Conservation (phyloP, 805 yeast species). For the Metschnikowia similis region DNA sequence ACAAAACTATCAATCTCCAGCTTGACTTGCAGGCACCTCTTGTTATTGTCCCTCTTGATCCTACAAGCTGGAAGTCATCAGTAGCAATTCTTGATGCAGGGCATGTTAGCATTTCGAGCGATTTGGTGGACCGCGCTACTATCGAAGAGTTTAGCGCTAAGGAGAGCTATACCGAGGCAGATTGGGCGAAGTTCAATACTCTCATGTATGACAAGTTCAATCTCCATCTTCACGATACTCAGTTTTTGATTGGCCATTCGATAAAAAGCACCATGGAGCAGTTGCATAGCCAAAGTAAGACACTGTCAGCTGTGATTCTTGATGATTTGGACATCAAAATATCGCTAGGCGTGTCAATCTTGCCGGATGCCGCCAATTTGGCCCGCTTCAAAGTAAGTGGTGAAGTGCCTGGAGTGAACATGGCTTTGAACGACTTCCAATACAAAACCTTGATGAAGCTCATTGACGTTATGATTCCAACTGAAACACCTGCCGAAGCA, state of each 20-base stretch:
- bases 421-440: slow-evolving; percentile 81
- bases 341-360: slow-evolving; percentile 73
- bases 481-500: slow-evolving; percentile 26
- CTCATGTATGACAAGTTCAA: slow-evolving; percentile 89
- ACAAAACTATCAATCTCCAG: slow-evolving; percentile 80
- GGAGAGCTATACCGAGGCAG: slow-evolving; percentile 53
- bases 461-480: slow-evolving; percentile 65
- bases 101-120: slow-evolving; percentile 79
- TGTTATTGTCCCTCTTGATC: slow-evolving; percentile 79
- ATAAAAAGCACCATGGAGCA: slow-evolving; percentile 75
- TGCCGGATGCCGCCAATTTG: slow-evolving; percentile 72
- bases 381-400: slow-evolving; percentile 74
- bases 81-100: slow-evolving; percentile 95
- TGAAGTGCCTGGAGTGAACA: slow-evolving; percentile 64
- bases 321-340: slow-evolving; percentile 74
- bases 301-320: slow-evolving; percentile 57
- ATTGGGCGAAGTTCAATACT: slow-evolving; percentile 70
- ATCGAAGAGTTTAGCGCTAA: slow-evolving; percentile 67
- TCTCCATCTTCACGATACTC: slow-evolving; percentile 76
- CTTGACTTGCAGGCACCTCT: slow-evolving; percentile 93
- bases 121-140: slow-evolving; percentile 66
- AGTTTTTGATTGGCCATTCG: slow-evolving; percentile 79
- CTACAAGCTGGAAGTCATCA: slow-evolving; percentile 74
- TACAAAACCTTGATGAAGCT: slow-evolving; percentile 83
- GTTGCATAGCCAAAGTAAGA: slow-evolving; percentile 43